These are phyloP conservation scores for Pulveroboletus sp. DNA, from an alignment of 768 basidiomycete species.

Conservation along the genomic window DNA sequence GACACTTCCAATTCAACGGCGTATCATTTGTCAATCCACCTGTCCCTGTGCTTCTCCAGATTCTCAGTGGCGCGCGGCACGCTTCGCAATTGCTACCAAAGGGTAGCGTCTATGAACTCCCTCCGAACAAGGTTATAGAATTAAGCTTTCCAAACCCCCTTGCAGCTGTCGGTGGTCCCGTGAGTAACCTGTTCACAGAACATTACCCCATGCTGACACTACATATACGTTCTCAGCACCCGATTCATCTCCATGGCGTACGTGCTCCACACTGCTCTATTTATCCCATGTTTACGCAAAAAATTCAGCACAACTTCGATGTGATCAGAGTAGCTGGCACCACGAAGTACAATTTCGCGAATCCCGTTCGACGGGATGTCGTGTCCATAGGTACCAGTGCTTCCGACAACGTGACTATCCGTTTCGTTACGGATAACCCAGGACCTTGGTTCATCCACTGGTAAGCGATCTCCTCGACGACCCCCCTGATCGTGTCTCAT, in stretches of 20 bases:
- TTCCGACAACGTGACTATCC: slow-evolving; percentile 47
- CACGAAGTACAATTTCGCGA: slow-evolving; percentile 32
- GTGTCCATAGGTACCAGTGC: slow-evolving; percentile 25
- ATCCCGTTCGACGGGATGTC: slow-evolving; percentile 36
- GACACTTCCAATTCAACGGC: slow-evolving; percentile 24
- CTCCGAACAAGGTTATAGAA: slow-evolving; percentile 43
- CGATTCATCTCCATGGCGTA: slow-evolving; percentile 42
- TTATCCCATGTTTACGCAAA: not conserved
- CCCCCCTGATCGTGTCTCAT: not conserved
- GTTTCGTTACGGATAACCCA: slow-evolving; percentile 63
- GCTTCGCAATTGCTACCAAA: slow-evolving; percentile 46
- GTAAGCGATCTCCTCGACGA: slow-evolving; percentile 10
- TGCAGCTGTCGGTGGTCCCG: slow-evolving; percentile 26
- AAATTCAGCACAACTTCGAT: slow-evolving; percentile 32
- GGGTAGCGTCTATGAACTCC: slow-evolving; percentile 46
- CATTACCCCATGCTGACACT: not conserved
- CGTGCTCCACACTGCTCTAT: slow-evolving; percentile 4
- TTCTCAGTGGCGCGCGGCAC: slow-evolving; percentile 48
- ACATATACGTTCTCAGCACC: slow-evolving; percentile 26
- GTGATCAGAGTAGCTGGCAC: slow-evolving; percentile 34
- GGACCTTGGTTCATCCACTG: slow-evolving; percentile 58
- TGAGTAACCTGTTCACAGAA: slow-evolving; percentile 15
- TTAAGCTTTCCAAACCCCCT: slow-evolving; percentile 39
- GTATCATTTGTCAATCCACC: slow-evolving; percentile 37
- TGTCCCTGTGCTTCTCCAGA: slow-evolving; percentile 55